Percentiles rank a stretch among this genome's conserved stretches.
Evolutionary conservation across 2,329 filamentous ascomycete genomes (phyloP).

Genomic region (Aspergillus brasiliensis): DNA sequence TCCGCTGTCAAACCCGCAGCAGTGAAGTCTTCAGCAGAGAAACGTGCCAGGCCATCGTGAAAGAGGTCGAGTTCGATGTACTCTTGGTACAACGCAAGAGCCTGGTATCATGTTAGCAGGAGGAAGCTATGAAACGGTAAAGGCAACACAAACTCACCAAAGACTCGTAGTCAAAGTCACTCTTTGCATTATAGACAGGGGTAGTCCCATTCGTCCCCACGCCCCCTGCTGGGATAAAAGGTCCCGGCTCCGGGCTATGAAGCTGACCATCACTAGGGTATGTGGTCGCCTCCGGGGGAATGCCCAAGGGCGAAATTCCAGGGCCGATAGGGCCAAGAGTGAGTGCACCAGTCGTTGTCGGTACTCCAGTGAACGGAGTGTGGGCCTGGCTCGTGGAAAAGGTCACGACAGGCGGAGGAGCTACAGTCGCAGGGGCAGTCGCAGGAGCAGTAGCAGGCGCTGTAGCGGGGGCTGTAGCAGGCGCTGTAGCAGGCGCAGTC

Average conservation of each 20-base stretch:
- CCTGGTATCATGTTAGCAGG: conserved; percentile 31
- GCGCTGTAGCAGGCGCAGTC: not conserved
- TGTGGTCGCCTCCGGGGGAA: conserved; percentile 63
- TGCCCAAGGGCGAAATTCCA: conserved; percentile 60
- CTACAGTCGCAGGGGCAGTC: not conserved
- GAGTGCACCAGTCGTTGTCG: conserved; percentile 71
- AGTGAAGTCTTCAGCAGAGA: conserved; percentile 69
- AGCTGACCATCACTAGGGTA: conserved; percentile 74
- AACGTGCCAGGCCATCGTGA: conserved; percentile 71
- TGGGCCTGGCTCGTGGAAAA: conserved; percentile 45
- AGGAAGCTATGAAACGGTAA: not conserved
- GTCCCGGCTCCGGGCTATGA: conserved; percentile 67
- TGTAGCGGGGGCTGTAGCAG: not conserved
- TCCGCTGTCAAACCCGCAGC: conserved; percentile 68
- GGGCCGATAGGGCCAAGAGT: conserved; percentile 53
- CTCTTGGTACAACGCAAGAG: conserved; percentile 76
- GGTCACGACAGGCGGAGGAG: conserved; percentile 6
- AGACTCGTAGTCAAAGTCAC: conserved; percentile 82
- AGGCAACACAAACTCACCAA: conserved; percentile 46
- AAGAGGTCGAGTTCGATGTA: conserved; percentile 85
- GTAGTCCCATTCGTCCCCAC: conserved; percentile 75
- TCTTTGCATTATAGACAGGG: conserved; percentile 75
- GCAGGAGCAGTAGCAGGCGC: not conserved
- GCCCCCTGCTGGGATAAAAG: conserved; percentile 72
- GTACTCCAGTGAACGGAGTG: conserved; percentile 66